Conservation (phyloP, 1,139 yeast genomes). For the Nadsonia starkeyi-henricii region DNA sequence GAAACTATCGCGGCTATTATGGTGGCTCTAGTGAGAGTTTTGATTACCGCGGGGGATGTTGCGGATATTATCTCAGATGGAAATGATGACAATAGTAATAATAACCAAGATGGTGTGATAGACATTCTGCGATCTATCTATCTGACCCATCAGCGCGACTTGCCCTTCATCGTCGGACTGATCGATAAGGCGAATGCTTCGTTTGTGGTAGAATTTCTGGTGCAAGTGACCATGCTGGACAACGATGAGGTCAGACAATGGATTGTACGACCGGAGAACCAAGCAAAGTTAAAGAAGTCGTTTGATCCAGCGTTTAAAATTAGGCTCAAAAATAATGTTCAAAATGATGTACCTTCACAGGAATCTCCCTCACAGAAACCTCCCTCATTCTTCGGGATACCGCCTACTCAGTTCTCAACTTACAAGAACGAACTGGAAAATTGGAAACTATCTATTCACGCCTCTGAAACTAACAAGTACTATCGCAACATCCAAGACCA, state of each 20-base stretch:
- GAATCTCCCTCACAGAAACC: no score
- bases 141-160: conserved; percentile 1
- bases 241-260: conserved; percentile 4
- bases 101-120: neutral
- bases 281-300: no score
- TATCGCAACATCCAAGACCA: conserved; percentile 47
- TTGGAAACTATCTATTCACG: conserved; percentile 32
- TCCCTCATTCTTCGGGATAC: no score
- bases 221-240: conserved; percentile 2
- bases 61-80: no score
- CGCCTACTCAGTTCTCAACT: no score
- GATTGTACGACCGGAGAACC: neutral
- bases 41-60: no score
- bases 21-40: no score
- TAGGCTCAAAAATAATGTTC: no score
- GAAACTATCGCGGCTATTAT: no score
- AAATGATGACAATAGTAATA: no score
- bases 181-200: neutral
- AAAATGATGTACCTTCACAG: no score
- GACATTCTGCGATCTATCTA: conserved; percentile 5
- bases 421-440: conserved; percentile 12
- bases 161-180: conserved; percentile 1
- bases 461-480: conserved; percentile 35
- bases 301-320: no score
- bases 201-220: neutral